Evolutionary conservation across 208 protist genomes (phyloP).

Genomic region (Acanthamoeba royreba): DNA sequence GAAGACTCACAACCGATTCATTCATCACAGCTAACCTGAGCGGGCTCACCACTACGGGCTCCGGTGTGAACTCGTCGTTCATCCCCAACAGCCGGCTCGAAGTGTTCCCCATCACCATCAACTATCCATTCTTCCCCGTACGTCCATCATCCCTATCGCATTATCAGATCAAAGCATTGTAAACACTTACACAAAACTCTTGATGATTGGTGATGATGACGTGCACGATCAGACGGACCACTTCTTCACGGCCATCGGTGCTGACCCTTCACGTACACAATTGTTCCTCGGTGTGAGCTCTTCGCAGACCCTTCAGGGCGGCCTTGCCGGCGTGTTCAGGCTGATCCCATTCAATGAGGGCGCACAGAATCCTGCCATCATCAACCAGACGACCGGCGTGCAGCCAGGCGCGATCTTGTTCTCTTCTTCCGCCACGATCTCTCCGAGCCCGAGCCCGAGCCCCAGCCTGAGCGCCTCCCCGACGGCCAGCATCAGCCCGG

Average conservation of each 20-base stretch:
- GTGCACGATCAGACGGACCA: background rate
- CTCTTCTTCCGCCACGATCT: no score
- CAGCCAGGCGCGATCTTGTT: no score
- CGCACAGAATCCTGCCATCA: background rate
- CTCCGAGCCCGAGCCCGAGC: no score
- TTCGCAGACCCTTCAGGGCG: background rate
- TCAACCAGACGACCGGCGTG: background rate
- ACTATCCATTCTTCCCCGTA: constrained; percentile 7
- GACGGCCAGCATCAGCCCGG: no score
- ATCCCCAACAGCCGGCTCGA: constrained; percentile 7
- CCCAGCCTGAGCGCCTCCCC: no score
- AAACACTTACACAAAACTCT: no score
- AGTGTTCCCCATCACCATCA: background rate
- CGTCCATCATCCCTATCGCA: no score
- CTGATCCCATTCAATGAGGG: background rate
- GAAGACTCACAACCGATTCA: no score
- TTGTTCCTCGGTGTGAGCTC: background rate
- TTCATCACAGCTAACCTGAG: no score
- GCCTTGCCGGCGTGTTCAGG: background rate
- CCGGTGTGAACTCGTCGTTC: background rate
- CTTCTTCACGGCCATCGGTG: background rate
- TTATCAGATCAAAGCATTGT: no score
- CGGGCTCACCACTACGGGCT: background rate
- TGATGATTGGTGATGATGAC: no score
- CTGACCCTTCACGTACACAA: background rate